Evolutionary conservation across 208 protist genomes (phyloP), one percentile per base, ranked within the genome.

Genomic region (Leishmania martiniquensis): DNA sequence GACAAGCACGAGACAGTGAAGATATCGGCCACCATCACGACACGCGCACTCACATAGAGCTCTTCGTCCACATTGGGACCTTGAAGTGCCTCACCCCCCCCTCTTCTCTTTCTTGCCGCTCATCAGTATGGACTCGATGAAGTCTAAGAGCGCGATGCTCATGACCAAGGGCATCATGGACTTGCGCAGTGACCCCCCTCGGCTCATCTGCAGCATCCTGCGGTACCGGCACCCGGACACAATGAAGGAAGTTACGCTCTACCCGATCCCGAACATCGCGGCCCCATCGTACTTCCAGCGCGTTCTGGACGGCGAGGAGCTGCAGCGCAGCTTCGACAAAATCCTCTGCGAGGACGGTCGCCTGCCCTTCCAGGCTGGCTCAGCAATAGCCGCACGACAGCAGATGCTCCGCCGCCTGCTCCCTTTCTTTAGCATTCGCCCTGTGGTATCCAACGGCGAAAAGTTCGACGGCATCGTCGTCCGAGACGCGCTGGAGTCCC

Each of bases 121-220:
- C 37, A n/a, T 25, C 12, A 29, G 3, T 15, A 94, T 94, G 90
- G 81, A 89, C 71, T 80, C 75, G 25, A 79, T 95, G 2, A 92
- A 90, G 78, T 59, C 83, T 7, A 92, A 90, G 81, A 85, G 88
- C 52, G 91, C 89, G 37, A 91, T 93, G 89, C 80, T 92, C 42
- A 93, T 95, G 90, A 93, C 88, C 10, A 94, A 90, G 76, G 93
- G 93, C 75, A 92, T 97, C 77, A 91, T 97, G 87, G 90, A 97
- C 67, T 34, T 95, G 25, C 87, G 91, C n/a, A 85, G 73, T 45
- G 89, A 93, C 75, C 93, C 93, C 1, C 88, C 91, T 0, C 77
- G 89, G 0, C 86, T 95, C 51, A 86, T 93, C 51, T 90, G 86
- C 80, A 93, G 82, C 69, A 86, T 97, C 4, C 81, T 91, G 4